Base-by-base conservation (phyloP, 2,329 filamentous ascomycete species). In the Colletotrichum echinochloae region DNA sequence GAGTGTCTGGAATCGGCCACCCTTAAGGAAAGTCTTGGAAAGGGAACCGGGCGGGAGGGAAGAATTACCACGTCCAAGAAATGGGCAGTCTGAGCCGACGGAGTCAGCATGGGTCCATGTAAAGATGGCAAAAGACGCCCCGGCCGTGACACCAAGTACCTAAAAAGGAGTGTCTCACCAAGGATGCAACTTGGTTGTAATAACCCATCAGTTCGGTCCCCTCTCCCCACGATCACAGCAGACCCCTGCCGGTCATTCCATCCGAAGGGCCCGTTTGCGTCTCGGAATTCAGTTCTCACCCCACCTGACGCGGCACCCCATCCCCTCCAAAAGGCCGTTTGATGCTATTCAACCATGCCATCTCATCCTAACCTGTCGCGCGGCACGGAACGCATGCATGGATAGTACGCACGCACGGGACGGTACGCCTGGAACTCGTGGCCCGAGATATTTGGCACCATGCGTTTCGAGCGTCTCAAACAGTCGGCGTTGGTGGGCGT, bases 281-380 rank as follows among this genome's bases (percentile, higher is more conserved):
- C 11, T 66, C 44, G 73, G 71, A 23, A 35, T 54, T 9, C 51
- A 5, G 26, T 20, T n/a, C 1, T 35, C 12, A 35, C 26, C 28
- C 3, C 9, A 33, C 20, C 20, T 16, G 11, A 6, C 3, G 37
- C 70, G 74, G 72, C 73, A 75, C 39, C 65, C 18, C 74, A 73
- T 20, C 60, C 18, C 44, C 4, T 46, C 9, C 5, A 9, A 5
- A 12, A 33, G 30, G 8, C n/a, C n/a, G n/a, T n/a, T n/a, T 44
- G 0, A n/a, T 44, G 18, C 41, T 6, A n/a, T 44, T 11, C 41
- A n/a, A n/a, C n/a, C 41, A 44, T 41, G 16, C 18, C 41, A 44
- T 44, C 41, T n/a, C 7, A 44, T 20, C 39, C 39, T n/a, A 20
- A 20, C 41, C 0, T n/a, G 33, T 39, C 26, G 37, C 44, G 57